phyloP scores from a whole-genome alignment of 2,329 filamentous ascomycete species.

The Monosporascus sp. region DNA sequence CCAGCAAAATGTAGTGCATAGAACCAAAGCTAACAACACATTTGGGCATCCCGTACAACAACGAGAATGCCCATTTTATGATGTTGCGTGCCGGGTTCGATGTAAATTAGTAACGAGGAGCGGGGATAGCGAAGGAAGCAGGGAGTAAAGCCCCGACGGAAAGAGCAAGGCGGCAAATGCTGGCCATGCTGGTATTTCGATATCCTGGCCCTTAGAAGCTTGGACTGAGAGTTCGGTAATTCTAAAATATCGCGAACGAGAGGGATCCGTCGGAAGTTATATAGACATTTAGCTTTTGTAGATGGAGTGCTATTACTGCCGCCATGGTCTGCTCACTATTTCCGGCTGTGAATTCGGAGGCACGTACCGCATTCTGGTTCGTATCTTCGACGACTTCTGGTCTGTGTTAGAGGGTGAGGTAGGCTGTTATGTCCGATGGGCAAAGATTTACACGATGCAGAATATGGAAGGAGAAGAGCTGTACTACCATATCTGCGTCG shows the following conservation, averaged over 20 bases:
- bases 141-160: constrained; percentile 26
- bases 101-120: background rate
- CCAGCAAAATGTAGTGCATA: too few species aligned
- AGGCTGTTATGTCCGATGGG: background rate
- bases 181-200: constrained; percentile 16
- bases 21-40: too few species aligned
- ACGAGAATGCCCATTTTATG: too few species aligned
- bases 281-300: background rate
- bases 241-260: background rate
- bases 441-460: background rate
- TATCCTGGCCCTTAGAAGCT: background rate
- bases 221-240: background rate
- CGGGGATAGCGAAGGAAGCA: constrained; percentile 20
- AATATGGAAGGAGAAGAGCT: background rate
- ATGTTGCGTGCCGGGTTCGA: too few species aligned
- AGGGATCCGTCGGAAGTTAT: background rate
- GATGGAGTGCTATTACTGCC: background rate
- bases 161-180: constrained; percentile 22
- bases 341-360: background rate
- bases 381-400: background rate
- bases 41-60: too few species aligned
- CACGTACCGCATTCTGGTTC: background rate
- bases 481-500: background rate
- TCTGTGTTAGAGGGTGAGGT: background rate
- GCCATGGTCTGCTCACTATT: background rate